Evolutionary conservation across 2,329 filamentous ascomycete genomes (phyloP).

Genomic region (Diplodia scrobiculata): DNA sequence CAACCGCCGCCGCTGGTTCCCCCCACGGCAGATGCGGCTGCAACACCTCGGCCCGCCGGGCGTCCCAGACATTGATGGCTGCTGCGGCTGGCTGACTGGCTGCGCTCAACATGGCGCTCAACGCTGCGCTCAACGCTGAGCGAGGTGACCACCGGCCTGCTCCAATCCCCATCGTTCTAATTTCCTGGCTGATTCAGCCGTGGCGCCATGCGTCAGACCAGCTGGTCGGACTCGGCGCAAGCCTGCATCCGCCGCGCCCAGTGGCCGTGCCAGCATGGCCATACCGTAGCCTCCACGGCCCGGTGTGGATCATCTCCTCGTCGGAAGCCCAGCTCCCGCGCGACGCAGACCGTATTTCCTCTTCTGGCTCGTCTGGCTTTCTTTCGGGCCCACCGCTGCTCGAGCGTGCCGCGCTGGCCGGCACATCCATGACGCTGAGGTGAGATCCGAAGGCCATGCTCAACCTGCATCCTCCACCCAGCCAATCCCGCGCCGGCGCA

Average conservation of each 20-base stretch:
- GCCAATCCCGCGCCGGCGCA: not conserved
- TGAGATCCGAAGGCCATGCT: conserved; percentile 8
- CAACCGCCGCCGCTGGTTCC: not conserved
- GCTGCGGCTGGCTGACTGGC: conserved; percentile 1
- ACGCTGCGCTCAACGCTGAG: not conserved
- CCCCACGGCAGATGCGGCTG: too few relatives aligned
- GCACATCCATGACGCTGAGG: conserved; percentile 10
- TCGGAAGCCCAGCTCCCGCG: not conserved
- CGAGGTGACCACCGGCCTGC: too few relatives aligned
- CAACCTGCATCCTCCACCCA: not conserved
- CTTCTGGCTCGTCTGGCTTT: not conserved
- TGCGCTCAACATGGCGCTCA: not conserved
- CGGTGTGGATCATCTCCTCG: not conserved
- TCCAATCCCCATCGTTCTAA: not conserved
- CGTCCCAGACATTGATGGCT: not conserved
- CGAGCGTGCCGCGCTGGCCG: not conserved
- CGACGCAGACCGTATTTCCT: not conserved
- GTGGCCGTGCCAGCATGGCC: not conserved
- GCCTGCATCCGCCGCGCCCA: not conserved
- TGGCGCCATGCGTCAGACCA: conserved; percentile 8
- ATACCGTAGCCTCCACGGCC: not conserved
- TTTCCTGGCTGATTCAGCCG: conserved; percentile 14
- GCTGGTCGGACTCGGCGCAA: not conserved
- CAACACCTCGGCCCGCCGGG: not conserved
- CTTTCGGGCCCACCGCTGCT: conserved; percentile 1